A percentile compares a stretch with the other conserved stretches of the same genome.
Evolutionary conservation across 1,284 basidiomycete species (phyloP).

Genomic region (Stereum hirsutum): DNA sequence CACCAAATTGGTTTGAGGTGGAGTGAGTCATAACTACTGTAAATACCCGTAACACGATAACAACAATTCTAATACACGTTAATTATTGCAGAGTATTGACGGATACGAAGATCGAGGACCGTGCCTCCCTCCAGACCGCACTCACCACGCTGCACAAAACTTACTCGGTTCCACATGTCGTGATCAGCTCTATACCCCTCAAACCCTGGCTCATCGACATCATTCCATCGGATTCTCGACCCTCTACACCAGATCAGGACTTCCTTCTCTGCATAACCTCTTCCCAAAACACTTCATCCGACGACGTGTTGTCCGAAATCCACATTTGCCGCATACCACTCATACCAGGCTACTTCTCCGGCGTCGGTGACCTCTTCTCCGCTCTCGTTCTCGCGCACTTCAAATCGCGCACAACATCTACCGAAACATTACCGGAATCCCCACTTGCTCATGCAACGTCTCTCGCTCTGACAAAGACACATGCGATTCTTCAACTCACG

Average conservation of each 20-base stretch:
- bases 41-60: slow-evolving; percentile 4
- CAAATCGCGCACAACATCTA: slow-evolving; percentile 20
- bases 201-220: slow-evolving; percentile 40
- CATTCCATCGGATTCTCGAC: slow-evolving; percentile 37
- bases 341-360: slow-evolving; percentile 89
- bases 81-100: slow-evolving; percentile 56
- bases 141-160: slow-evolving; percentile 67
- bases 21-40: slow-evolving; percentile 53
- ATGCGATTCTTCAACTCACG: slow-evolving; percentile 75
- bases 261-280: slow-evolving; percentile 76
- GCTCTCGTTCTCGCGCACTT: slow-evolving; percentile 87
- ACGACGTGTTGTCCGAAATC: slow-evolving; percentile 30
- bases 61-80: background rate
- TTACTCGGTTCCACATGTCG: slow-evolving; percentile 77
- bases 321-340: slow-evolving; percentile 71
- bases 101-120: slow-evolving; percentile 54
- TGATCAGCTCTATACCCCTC: slow-evolving; percentile 85
- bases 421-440: slow-evolving; percentile 19
- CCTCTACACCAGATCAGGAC: slow-evolving; percentile 17
- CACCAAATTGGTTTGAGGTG: slow-evolving; percentile 97
- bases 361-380: slow-evolving; percentile 96
- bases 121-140: slow-evolving; percentile 59
- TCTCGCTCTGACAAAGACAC: slow-evolving; percentile 75
- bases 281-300: slow-evolving; percentile 20
- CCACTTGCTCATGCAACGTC: slow-evolving; percentile 52